Evolutionary conservation across 495 filamentous ascomycete genomes (phyloP).

Genomic region (Ramalina peruviana): DNA sequence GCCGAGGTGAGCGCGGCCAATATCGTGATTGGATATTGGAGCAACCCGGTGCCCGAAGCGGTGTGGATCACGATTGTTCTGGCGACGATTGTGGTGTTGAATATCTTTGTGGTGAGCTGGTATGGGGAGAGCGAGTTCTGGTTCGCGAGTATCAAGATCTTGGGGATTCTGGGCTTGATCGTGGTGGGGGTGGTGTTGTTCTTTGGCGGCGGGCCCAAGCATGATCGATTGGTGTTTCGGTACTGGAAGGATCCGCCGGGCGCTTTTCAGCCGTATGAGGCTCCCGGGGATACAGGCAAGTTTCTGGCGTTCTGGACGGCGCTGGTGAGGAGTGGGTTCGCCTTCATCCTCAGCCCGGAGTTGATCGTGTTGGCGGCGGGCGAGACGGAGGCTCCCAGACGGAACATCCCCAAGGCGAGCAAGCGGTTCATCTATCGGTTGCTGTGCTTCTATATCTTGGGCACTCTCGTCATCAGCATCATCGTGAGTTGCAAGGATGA

Average conservation of each 20-base stretch:
- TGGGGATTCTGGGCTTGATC: conserved; percentile 56
- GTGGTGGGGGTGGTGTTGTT: conserved; percentile 53
- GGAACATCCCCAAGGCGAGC: conserved; percentile 63
- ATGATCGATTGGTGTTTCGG: conserved; percentile 57
- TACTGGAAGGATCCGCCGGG: conserved; percentile 61
- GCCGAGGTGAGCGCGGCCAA: conserved; percentile 72
- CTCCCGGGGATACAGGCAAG: conserved; percentile 29
- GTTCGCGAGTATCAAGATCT: conserved; percentile 61
- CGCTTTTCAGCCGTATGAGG: conserved; percentile 27
- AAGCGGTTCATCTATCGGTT: conserved; percentile 78
- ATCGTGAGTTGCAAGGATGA: conserved; percentile 41
- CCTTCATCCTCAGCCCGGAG: conserved; percentile 61
- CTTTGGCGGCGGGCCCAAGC: conserved; percentile 60
- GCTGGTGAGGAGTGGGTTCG: conserved; percentile 66
- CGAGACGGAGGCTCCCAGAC: conserved; percentile 64
- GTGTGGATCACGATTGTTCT: conserved; percentile 44
- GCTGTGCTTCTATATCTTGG: conserved; percentile 59
- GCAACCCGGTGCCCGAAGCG: conserved; percentile 28
- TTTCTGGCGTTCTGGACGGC: conserved; percentile 71
- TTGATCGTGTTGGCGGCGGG: conserved; percentile 57
- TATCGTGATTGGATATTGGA: conserved; percentile 67
- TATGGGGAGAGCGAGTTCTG: conserved; percentile 79
- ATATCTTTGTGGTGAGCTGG: conserved; percentile 47
- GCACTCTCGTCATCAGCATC: conserved; percentile 38
- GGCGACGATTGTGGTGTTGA: conserved; percentile 36